phyloP scores from a whole-genome alignment of 768 basidiomycete species.

The Mycena leptocephala region DNA sequence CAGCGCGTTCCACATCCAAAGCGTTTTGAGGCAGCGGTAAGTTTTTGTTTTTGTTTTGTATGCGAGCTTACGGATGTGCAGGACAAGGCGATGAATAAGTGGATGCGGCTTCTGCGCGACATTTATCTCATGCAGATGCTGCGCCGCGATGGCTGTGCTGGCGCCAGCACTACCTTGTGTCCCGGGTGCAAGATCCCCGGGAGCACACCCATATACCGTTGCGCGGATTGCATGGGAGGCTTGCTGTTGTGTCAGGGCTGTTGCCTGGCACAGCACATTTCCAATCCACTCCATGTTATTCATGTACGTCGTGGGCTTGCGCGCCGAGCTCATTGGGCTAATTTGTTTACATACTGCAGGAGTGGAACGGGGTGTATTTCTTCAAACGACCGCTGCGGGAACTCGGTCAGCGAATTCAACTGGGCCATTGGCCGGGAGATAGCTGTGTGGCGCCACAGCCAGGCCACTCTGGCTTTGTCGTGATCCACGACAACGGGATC shows the following conservation, averaged over 20 bases:
- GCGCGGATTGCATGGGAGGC: not conserved
- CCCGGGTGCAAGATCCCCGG: not conserved
- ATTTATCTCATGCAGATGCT: not conserved
- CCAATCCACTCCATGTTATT: conserved; percentile 10
- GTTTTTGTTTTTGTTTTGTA: too few relatives aligned
- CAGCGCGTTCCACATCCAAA: too few relatives aligned
- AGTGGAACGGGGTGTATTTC: conserved; percentile 18
- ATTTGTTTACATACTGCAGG: too few relatives aligned
- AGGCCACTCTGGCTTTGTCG: not conserved
- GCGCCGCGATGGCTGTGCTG: not conserved
- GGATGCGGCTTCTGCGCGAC: too few relatives aligned
- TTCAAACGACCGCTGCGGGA: conserved; percentile 8
- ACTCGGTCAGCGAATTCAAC: conserved; percentile 12
- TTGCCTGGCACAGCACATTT: conserved; percentile 17
- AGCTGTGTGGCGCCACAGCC: not conserved
- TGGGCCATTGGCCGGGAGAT: not conserved
- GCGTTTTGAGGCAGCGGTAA: too few relatives aligned
- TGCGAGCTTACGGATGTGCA: too few relatives aligned
- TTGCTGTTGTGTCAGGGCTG: not conserved
- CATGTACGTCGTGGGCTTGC: too few relatives aligned
- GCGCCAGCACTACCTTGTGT: not conserved
- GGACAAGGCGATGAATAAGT: too few relatives aligned
- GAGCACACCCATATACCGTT: not conserved
- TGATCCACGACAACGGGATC: conserved; percentile 23
- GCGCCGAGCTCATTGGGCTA: too few relatives aligned